These are phyloP conservation scores for Letharia lupina DNA, from an alignment of 495 filamentous ascomycete species.

Conservation along the genomic window DNA sequence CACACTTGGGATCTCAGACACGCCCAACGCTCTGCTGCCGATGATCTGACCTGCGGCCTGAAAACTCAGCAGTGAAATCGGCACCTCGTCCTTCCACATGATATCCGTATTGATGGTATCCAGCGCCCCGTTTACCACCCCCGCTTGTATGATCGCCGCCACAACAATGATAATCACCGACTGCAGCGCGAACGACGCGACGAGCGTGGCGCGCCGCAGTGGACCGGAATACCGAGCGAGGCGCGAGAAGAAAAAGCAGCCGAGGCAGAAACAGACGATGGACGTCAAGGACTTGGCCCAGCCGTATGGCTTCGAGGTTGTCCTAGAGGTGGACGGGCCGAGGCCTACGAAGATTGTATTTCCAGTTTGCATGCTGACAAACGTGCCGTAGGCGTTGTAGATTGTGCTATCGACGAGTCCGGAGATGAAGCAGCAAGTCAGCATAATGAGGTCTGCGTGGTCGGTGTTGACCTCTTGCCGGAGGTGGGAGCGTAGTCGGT, in stretches of 20 bases:
- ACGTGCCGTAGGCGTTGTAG: constrained; percentile 47
- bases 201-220: constrained; percentile 44
- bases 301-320: constrained; percentile 42
- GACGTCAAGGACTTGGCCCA: constrained; percentile 58
- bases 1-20: constrained; percentile 63
- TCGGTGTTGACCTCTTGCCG: constrained; percentile 31
- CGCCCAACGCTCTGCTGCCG: constrained; percentile 52
- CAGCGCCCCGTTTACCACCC: constrained; percentile 32
- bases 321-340: constrained; percentile 45
- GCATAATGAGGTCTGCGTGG: constrained; percentile 37
- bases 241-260: constrained; percentile 42
- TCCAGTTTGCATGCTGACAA: constrained; percentile 52
- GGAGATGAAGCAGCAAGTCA: constrained; percentile 42
- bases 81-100: constrained; percentile 37
- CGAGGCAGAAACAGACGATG: constrained; percentile 48
- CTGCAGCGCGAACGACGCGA: constrained; percentile 51
- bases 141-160: constrained; percentile 47
- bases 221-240: constrained; percentile 32
- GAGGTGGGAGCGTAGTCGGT: constrained; percentile 21
- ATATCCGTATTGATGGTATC: constrained; percentile 32
- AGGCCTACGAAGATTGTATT: constrained; percentile 63
- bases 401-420: constrained; percentile 46
- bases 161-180: constrained; percentile 47
- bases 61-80: constrained; percentile 59
- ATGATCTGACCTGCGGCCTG: constrained; percentile 65